Evolutionary conservation across 495 filamentous ascomycete genomes (phyloP).

Genomic region (Tetracladium marchalianum): DNA sequence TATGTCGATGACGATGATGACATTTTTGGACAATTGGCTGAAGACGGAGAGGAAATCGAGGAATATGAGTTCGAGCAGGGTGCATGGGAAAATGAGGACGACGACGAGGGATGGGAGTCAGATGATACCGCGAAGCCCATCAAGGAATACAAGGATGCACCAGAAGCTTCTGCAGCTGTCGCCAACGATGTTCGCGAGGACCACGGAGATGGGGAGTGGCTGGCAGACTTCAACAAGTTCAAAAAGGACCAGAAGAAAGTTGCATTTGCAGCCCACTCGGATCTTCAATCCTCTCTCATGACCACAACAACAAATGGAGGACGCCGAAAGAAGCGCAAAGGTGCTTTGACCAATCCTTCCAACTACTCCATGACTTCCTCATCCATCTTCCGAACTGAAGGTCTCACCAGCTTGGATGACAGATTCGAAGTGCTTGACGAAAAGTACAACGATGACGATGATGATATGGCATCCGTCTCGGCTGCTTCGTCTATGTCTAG

Average conservation of each 20-base stretch:
- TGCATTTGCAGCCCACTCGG: slow-evolving; percentile 30
- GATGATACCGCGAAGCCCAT: slow-evolving; percentile 78
- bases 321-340: slow-evolving; percentile 80
- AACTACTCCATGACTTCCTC: slow-evolving; percentile 97
- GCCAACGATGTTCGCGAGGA: slow-evolving; percentile 34
- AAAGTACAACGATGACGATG: slow-evolving; percentile 66
- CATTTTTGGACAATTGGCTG: slow-evolving; percentile 68
- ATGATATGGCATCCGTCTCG: slow-evolving; percentile 39
- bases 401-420: slow-evolving; percentile 73
- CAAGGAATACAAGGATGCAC: slow-evolving; percentile 33
- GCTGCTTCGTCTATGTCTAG: slow-evolving; percentile 38
- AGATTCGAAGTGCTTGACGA: slow-evolving; percentile 88
- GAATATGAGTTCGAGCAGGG: slow-evolving; percentile 56
- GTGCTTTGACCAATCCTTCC: slow-evolving; percentile 79
- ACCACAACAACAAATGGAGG: slow-evolving; percentile 67
- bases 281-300: slow-evolving; percentile 64
- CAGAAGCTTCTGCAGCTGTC: slow-evolving; percentile 31
- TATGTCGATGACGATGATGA: slow-evolving; percentile 89
- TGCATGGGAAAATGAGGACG: slow-evolving; percentile 34
- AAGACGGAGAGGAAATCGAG: slow-evolving; percentile 64
- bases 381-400: slow-evolving; percentile 77
- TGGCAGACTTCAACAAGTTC: slow-evolving; percentile 83
- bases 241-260: slow-evolving; percentile 60
- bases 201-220: slow-evolving; percentile 56
- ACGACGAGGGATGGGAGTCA: slow-evolving; percentile 87